Conservation (phyloP, 108 stramenopile species). For the Aurantiochytrium sp. region DNA sequence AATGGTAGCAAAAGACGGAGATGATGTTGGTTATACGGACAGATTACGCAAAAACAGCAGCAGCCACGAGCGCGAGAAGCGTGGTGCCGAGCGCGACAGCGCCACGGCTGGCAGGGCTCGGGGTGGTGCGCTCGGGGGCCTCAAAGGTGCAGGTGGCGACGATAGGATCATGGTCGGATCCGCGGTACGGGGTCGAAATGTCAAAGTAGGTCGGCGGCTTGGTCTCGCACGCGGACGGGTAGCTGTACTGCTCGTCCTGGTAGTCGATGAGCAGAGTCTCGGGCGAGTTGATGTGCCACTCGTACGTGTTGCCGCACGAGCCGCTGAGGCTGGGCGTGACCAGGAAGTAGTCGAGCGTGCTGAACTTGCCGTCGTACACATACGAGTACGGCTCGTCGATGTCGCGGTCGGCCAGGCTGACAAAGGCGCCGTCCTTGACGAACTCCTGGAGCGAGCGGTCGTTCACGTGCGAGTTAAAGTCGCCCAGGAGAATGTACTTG, state of each 20-base stretch:
- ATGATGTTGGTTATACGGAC: too few species aligned
- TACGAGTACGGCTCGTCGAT: not conserved
- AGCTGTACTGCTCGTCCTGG: not conserved
- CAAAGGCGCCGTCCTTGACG: not conserved
- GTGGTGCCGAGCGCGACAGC: too few species aligned
- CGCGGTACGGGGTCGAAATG: not conserved
- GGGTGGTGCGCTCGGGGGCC: too few species aligned
- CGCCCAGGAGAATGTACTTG: not conserved
- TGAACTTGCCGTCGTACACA: not conserved
- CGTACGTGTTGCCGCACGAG: not conserved
- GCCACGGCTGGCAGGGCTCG: too few species aligned
- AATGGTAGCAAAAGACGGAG: too few species aligned
- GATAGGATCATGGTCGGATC: conserved; percentile 12
- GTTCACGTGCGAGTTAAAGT: not conserved
- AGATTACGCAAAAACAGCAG: too few species aligned
- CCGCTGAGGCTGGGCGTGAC: not conserved
- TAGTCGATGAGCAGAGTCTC: not conserved
- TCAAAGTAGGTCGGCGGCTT: not conserved
- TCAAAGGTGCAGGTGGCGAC: not conserved
- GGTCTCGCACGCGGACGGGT: not conserved
- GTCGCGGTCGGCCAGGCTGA: not conserved
- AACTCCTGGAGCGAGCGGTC: conserved; percentile 4
- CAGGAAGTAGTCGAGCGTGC: conserved; percentile 23
- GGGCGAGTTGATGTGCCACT: conserved; percentile 23
- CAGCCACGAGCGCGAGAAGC: too few species aligned